Evolutionary conservation across 2,329 filamentous ascomycete genomes (phyloP).

Genomic region (Teratosphaeria viscida): DNA sequence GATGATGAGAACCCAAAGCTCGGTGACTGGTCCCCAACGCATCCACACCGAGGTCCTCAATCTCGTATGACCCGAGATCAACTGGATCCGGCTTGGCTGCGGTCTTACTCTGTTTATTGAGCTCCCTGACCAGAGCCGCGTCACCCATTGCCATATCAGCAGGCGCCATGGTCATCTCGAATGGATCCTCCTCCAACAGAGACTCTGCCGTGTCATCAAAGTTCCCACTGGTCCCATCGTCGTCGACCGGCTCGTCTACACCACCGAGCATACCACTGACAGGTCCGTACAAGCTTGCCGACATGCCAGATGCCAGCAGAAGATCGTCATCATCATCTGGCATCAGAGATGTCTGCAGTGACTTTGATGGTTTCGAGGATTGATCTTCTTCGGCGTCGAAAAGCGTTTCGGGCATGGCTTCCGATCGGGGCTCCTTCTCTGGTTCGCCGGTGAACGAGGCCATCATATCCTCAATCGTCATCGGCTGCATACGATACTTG

Average conservation of each 20-base stretch:
- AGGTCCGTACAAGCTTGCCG: slow-evolving; percentile 23
- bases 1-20: slow-evolving; percentile 19
- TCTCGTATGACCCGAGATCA: slow-evolving; percentile 20
- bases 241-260: slow-evolving; percentile 11
- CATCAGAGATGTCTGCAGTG: background rate
- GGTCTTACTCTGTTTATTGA: slow-evolving; percentile 19
- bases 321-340: slow-evolving; percentile 30
- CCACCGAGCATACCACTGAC: slow-evolving; percentile 19
- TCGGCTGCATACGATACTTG: slow-evolving; percentile 78
- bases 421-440: slow-evolving; percentile 52
- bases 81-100: slow-evolving; percentile 9
- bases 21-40: slow-evolving; percentile 17
- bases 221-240: slow-evolving; percentile 8
- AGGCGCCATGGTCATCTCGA: slow-evolving; percentile 25
- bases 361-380: background rate
- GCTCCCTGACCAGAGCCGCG: slow-evolving; percentile 21
- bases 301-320: slow-evolving; percentile 24
- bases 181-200: slow-evolving; percentile 29
- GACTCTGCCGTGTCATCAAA: slow-evolving; percentile 24
- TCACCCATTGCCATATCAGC: slow-evolving; percentile 20
- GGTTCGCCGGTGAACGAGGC: slow-evolving; percentile 84
- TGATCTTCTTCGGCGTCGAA: slow-evolving; percentile 24
- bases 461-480: slow-evolving; percentile 79
- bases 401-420: slow-evolving; percentile 34
- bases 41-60: slow-evolving; percentile 26